phyloP scores from a whole-genome alignment of 1,284 basidiomycete genomes.

The Bjerkandera adusta region DNA sequence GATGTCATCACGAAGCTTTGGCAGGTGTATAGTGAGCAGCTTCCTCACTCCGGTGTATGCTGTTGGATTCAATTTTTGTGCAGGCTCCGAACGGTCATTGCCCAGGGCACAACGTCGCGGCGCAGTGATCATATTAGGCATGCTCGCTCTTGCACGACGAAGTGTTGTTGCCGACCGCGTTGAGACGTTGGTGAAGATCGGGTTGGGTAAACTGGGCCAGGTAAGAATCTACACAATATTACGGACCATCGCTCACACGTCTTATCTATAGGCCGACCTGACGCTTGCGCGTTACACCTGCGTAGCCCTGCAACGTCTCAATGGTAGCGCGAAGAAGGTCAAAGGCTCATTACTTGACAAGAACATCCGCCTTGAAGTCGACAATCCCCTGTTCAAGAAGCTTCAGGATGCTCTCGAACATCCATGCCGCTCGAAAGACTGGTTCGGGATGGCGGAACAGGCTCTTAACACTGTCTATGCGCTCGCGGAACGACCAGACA shows the following conservation, averaged over 20 bases:
- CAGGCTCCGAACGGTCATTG: slow-evolving; percentile 72
- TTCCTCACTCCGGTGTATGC: neutral
- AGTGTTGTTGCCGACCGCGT: slow-evolving; percentile 87
- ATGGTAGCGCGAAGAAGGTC: slow-evolving; percentile 95
- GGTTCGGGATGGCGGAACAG: slow-evolving; percentile 97
- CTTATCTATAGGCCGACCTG: slow-evolving; percentile 65
- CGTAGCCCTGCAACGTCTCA: slow-evolving; percentile 88
- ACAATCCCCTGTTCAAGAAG: slow-evolving; percentile 82
- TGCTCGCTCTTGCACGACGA: slow-evolving; percentile 87
- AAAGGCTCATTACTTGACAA: slow-evolving; percentile 93
- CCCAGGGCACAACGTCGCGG: slow-evolving; percentile 86
- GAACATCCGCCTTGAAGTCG: slow-evolving; percentile 86
- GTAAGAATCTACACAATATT: slow-evolving; percentile 46
- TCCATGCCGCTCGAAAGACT: slow-evolving; percentile 82
- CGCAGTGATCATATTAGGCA: slow-evolving; percentile 92
- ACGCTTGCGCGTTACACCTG: slow-evolving; percentile 93
- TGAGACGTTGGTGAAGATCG: slow-evolving; percentile 84
- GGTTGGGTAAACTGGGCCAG: slow-evolving; percentile 85
- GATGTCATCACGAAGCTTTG: slow-evolving; percentile 92
- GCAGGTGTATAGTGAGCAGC: slow-evolving; percentile 88
- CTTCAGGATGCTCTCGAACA: slow-evolving; percentile 78
- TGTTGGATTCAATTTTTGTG: neutral
- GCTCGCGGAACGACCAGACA: slow-evolving; percentile 91
- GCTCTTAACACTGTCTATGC: slow-evolving; percentile 96
- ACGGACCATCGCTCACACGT: neutral